phyloP scores from a whole-genome alignment of 805 yeast species.

The Zygosaccharomyces bailii region DNA sequence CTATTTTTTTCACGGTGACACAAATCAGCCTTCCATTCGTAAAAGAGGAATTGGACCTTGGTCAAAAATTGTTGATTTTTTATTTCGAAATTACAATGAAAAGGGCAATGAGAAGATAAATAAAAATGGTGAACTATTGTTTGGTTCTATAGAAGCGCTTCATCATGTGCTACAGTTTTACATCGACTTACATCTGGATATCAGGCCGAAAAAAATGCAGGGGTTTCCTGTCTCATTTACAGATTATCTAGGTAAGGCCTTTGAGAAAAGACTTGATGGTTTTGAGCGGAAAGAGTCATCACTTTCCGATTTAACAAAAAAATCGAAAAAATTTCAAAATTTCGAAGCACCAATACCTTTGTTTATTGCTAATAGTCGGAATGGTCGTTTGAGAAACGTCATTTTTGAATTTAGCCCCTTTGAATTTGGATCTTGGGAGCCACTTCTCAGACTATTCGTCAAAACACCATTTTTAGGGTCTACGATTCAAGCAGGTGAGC shows the following conservation, averaged over 20 bases:
- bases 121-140: slow-evolving; percentile 13
- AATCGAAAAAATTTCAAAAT: slow-evolving; percentile 35
- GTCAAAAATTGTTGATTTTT: slow-evolving; percentile 15
- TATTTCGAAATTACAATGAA: slow-evolving; percentile 19
- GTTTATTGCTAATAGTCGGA: slow-evolving; percentile 41
- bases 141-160: slow-evolving; percentile 30
- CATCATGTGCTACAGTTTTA: slow-evolving; percentile 45
- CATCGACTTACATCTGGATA: slow-evolving; percentile 50
- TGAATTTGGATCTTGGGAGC: slow-evolving; percentile 70
- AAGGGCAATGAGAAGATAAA: slow-evolving; percentile 19
- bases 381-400: slow-evolving; percentile 36
- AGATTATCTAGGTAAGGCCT: slow-evolving; percentile 67
- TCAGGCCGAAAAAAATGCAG: slow-evolving; percentile 46
- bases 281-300: slow-evolving; percentile 41
- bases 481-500: slow-evolving; percentile 41
- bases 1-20: slow-evolving; percentile 10
- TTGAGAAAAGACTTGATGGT: slow-evolving; percentile 39
- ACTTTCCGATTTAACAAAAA: slow-evolving; percentile 30
- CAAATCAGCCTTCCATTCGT: not conserved
- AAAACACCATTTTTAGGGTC: slow-evolving; percentile 55
- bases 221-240: slow-evolving; percentile 60
- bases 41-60: slow-evolving; percentile 20
- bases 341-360: slow-evolving; percentile 49
- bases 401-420: slow-evolving; percentile 59
- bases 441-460: slow-evolving; percentile 43